Base-by-base conservation (phyloP, 78 protist genomes). In the Tieghemostelium lacteum region DNA sequence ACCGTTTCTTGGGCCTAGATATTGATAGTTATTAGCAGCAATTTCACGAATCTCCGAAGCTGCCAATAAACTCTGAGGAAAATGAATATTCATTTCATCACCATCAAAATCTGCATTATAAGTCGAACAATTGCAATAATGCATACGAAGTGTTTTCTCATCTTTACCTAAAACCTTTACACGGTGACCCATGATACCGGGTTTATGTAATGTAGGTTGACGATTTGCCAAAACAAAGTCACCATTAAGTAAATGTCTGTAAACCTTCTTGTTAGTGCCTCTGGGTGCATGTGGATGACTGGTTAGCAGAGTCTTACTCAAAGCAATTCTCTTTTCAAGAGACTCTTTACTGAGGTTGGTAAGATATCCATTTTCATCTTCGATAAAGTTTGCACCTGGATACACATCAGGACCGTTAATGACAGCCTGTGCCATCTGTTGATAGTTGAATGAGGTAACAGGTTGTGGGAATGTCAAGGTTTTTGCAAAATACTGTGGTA, bases 91-190 rank as follows among this genome's bases (percentile, higher is more conserved):
- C 98, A 99, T 99, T 74, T 99, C 99, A 73, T 99, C 99, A 26
- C 99, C 99, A 70, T 99, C 99, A 34, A 98, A 99, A 83, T 99
- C 99, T 20, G 99, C 99, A 62, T 99, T 99, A 94, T 96, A 99
- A 0, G 98, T 87, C 70, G 94, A 95, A 85, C 99, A 98, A 92
- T 98, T 99, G 60, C 99, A 97, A 83, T 99, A 99, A 92, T 98
- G 99, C 93, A 99, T 70, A 36, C 99, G 95, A 65, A 98, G 63
- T 60, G 98, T 96, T n/a, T 88, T 94, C 63, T 97, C 96, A 24
- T 34, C 39, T 28, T 50, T 45, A n/a, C 73, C 80, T 19, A 93
- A 75, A 62, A 95, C 96, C 5, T 83, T 63, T 3, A 85, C 99
- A 22, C 45, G 40, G 66, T 98, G 98, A 19, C 99, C 97, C 99